Conservation (phyloP, 345 rosid genomes). For the Hibiscus trionum region DNA sequence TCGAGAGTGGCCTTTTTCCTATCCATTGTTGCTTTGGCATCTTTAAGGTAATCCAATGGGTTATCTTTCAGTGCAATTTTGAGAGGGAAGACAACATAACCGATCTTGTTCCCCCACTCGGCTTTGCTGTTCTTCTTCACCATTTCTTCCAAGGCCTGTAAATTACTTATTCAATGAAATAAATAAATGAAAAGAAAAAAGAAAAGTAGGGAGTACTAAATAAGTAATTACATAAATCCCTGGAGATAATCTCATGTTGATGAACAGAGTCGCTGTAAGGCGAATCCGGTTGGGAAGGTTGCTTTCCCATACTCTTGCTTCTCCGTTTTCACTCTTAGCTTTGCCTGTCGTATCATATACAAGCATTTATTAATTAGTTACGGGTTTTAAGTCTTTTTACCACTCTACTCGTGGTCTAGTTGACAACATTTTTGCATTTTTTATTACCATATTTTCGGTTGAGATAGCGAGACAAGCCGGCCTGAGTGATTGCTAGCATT, state of each 20-base stretch:
- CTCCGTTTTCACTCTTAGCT: background rate
- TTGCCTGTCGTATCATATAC: background rate
- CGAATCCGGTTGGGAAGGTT: slow-evolving; percentile 19
- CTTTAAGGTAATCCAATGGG: slow-evolving; percentile 27
- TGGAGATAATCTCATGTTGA: slow-evolving; percentile 28
- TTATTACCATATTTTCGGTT: slow-evolving; percentile 21
- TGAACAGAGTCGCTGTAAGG: slow-evolving; percentile 26
- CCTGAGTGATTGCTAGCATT: slow-evolving; percentile 28
- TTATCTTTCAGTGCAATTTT: slow-evolving; percentile 22
- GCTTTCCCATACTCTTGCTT: background rate
- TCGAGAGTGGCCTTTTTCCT: slow-evolving; percentile 18
- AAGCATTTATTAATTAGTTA: no score
- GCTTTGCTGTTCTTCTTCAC: slow-evolving; percentile 17
- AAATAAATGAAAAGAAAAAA: background rate
- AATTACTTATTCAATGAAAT: background rate
- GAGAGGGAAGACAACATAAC: slow-evolving; percentile 28
- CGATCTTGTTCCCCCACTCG: slow-evolving; percentile 37
- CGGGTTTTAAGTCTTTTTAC: no score
- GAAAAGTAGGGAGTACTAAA: background rate
- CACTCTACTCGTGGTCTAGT: no score
- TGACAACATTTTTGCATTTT: no score
- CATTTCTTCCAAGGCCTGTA: slow-evolving; percentile 25
- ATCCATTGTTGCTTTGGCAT: slow-evolving; percentile 24
- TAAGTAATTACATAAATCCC: slow-evolving; percentile 27
- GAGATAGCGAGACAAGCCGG: slow-evolving; percentile 38